phyloP scores from a whole-genome alignment of 2,329 filamentous ascomycete species.

The Ceratocystis harringtonii region DNA sequence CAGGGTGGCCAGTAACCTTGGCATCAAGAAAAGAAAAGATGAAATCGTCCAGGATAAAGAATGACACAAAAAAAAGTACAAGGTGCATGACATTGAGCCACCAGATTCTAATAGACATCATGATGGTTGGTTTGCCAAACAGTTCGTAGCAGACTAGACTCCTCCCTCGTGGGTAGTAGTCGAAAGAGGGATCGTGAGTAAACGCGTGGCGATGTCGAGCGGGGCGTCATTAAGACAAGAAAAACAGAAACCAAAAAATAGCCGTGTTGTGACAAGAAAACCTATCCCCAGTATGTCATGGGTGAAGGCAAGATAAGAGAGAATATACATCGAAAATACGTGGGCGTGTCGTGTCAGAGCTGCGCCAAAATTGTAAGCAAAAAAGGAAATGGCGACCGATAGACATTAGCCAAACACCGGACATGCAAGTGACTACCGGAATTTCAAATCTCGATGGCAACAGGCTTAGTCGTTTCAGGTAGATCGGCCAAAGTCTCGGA shows the following conservation, averaged over 20 bases:
- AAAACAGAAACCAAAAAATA: constrained; percentile 1
- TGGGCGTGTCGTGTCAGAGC: background rate
- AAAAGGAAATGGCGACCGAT: background rate
- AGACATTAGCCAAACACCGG: background rate
- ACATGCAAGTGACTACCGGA: background rate
- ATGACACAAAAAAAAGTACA: constrained; percentile 1
- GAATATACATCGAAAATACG: constrained; percentile 10
- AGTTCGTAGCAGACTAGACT: background rate
- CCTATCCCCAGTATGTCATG: background rate
- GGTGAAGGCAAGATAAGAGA: background rate
- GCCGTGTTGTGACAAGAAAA: background rate
- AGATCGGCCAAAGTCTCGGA: background rate
- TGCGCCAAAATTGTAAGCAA: background rate
- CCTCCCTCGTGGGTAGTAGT: background rate
- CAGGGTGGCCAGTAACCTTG: background rate
- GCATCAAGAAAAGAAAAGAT: constrained; percentile 6
- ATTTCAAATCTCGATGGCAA: constrained; percentile 10
- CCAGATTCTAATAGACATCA: background rate
- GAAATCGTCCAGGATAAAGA: constrained; percentile 1
- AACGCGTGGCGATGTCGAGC: background rate
- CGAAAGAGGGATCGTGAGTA: background rate
- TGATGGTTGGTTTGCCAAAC: background rate
- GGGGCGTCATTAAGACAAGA: background rate
- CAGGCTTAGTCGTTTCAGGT: constrained; percentile 4
- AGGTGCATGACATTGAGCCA: background rate